phyloP scores from a whole-genome alignment of 2,329 filamentous ascomycete genomes.

The Pseudocercospora macadamiae region DNA sequence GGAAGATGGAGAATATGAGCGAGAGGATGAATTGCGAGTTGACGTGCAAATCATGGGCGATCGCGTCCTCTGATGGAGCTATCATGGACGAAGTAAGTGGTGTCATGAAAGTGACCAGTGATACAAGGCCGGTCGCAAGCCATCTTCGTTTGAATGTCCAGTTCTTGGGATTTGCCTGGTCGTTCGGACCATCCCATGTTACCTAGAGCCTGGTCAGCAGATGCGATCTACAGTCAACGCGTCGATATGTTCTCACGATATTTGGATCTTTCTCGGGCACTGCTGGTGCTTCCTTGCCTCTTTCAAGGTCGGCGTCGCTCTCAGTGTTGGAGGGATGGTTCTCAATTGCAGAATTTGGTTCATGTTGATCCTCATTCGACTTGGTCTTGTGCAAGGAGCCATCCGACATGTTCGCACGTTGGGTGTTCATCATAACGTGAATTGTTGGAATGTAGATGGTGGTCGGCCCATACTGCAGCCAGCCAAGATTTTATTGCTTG shows the following conservation, averaged over 20 bases:
- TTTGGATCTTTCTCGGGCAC: neutral
- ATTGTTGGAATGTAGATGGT: neutral
- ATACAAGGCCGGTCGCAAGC: slow-evolving; percentile 42
- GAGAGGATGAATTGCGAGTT: slow-evolving; percentile 27
- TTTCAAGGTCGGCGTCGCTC: neutral
- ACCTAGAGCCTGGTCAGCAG: slow-evolving; percentile 28
- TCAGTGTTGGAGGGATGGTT: neutral
- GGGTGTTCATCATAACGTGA: neutral
- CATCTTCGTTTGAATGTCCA: slow-evolving; percentile 47
- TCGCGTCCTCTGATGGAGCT: slow-evolving; percentile 33
- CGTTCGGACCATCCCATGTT: slow-evolving; percentile 47
- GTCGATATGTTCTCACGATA: neutral
- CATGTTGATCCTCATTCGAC: neutral
- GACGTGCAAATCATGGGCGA: slow-evolving; percentile 34
- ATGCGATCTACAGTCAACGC: too few species aligned
- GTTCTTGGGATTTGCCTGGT: slow-evolving; percentile 50
- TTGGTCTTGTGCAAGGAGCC: neutral
- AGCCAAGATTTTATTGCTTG: neutral
- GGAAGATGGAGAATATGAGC: slow-evolving; percentile 40
- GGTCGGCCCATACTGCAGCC: neutral
- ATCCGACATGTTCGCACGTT: neutral
- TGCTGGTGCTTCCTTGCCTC: neutral
- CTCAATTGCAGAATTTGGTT: neutral
- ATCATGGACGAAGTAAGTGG: slow-evolving; percentile 40
- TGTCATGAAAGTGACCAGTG: slow-evolving; percentile 41